Conservation (phyloP, 176 grass and related monocot genomes). For the Raddia distichophylla region DNA sequence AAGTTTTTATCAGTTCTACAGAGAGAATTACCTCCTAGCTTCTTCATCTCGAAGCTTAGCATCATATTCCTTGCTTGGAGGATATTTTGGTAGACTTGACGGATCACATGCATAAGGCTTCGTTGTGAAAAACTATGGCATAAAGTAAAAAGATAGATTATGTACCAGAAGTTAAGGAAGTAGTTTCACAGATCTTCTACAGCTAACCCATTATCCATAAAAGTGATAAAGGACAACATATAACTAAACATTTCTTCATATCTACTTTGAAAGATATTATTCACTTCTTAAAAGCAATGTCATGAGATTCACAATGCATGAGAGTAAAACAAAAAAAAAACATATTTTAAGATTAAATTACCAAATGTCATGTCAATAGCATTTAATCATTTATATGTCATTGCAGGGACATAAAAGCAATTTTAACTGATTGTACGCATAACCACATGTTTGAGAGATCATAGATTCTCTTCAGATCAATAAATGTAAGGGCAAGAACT, state of each 20-base stretch:
- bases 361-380: neutral
- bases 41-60: slow-evolving; percentile 96
- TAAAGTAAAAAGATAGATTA: slow-evolving; percentile 33
- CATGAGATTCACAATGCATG: slow-evolving; percentile 12
- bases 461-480: slow-evolving; percentile 25
- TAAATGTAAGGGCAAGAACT: slow-evolving; percentile 33
- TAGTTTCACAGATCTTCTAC: slow-evolving; percentile 12
- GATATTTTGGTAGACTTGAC: slow-evolving; percentile 94
- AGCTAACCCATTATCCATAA: slow-evolving; percentile 15
- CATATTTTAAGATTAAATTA: slow-evolving; percentile 24
- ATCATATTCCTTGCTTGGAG: slow-evolving; percentile 98
- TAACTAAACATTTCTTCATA: slow-evolving; percentile 3
- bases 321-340: slow-evolving; percentile 11
- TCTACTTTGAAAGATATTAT: slow-evolving; percentile 19
- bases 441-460: slow-evolving; percentile 15
- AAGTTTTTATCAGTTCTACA: neutral
- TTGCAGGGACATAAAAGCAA: slow-evolving; percentile 20
- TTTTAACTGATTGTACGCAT: slow-evolving; percentile 16
- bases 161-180: slow-evolving; percentile 10
- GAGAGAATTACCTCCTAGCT: slow-evolving; percentile 68
- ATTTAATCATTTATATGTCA: slow-evolving; percentile 8
- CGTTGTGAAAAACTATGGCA: slow-evolving; percentile 55
- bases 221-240: neutral
- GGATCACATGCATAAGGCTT: slow-evolving; percentile 95
- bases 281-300: slow-evolving; percentile 13